Base-by-base conservation (phyloP, 495 filamentous ascomycete species). In the Terfezia claveryi region DNA sequence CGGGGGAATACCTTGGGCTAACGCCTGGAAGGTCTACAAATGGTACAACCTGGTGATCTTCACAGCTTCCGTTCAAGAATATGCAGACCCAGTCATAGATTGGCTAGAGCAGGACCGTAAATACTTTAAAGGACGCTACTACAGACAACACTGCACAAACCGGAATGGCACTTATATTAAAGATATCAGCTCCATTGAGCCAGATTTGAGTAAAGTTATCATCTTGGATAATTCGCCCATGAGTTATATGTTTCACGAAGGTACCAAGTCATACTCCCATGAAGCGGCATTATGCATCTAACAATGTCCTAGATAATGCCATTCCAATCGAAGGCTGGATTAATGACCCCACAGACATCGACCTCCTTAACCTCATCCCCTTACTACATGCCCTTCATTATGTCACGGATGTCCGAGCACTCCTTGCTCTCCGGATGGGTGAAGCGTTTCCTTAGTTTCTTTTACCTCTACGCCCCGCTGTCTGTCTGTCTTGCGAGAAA, bases 11-110 rank as follows among this genome's bases (percentile, higher is more conserved):
- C 4, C 27, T 32, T 32, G 27, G 27, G 37, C 53, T 54, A 41
- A 54, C 36, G 17, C 32, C 17, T 27, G 54, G 14, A 58, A 81
- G 76, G 78, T 89, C 51, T 85, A 80, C 73, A 91, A 91, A 72
- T 98, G 91, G 91, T 98, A 93, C 68, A 95, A 94, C 66, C 74
- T 96, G n/a, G 82, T 98, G 54, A 71, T 94, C 52, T 98, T 98
- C 68, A 98, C 91, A 8, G 91, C 91, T 10, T 92, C 85, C 44
- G 92, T 98, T 36, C 91, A 98, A 67, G 91, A 98, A 66, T 98
- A 98, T 64, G 91, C 91, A 56, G 91, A 98, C 69, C 91, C 91
- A 10, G 91, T 98, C 44, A 95, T 98, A 64, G 92, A 98, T 74
- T 96, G 87, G 87, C 75, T 98, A 54, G 91, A 98, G 70, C 80